A percentile compares a stretch with the other conserved stretches of the same genome.
phyloP scores from a whole-genome alignment of 441 rosid species.

The Capsella rubella region DNA sequence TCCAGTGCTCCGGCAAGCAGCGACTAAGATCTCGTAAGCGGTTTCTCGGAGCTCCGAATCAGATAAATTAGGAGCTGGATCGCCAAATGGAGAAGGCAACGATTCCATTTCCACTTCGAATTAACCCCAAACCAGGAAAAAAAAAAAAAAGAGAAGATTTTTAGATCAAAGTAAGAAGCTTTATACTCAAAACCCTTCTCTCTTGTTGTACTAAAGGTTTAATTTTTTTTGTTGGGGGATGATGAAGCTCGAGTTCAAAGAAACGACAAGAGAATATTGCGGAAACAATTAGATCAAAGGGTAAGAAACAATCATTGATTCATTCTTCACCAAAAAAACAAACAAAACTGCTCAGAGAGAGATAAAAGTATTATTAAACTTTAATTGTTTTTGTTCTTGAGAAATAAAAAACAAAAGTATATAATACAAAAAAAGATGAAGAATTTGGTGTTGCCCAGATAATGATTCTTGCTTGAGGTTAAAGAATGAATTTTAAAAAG shows the following conservation, averaged over 20 bases:
- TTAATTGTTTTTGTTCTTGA: slow-evolving; percentile 8
- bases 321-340: slow-evolving; percentile 23
- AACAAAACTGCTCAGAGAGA: slow-evolving; percentile 10
- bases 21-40: slow-evolving; percentile 76
- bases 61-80: slow-evolving; percentile 51
- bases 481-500: slow-evolving; percentile 27
- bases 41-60: slow-evolving; percentile 71
- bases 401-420: background rate
- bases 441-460: slow-evolving; percentile 27
- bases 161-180: slow-evolving; percentile 8
- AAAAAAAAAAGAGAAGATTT: background rate
- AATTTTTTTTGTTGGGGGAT: background rate
- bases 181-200: slow-evolving; percentile 17
- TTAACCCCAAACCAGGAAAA: background rate
- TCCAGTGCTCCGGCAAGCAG: slow-evolving; percentile 63
- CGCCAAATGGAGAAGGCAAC: slow-evolving; percentile 54
- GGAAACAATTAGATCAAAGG: slow-evolving; percentile 25
- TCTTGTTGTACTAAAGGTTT: background rate
- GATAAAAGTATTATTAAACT: background rate
- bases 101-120: slow-evolving; percentile 37
- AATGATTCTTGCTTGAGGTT: slow-evolving; percentile 44
- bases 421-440: background rate
- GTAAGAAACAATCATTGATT: slow-evolving; percentile 22
- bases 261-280: background rate
- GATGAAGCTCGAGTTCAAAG: background rate